Evolutionary conservation across 2,329 filamentous ascomycete genomes (phyloP).

Genomic region (Grosmannia serpens): DNA sequence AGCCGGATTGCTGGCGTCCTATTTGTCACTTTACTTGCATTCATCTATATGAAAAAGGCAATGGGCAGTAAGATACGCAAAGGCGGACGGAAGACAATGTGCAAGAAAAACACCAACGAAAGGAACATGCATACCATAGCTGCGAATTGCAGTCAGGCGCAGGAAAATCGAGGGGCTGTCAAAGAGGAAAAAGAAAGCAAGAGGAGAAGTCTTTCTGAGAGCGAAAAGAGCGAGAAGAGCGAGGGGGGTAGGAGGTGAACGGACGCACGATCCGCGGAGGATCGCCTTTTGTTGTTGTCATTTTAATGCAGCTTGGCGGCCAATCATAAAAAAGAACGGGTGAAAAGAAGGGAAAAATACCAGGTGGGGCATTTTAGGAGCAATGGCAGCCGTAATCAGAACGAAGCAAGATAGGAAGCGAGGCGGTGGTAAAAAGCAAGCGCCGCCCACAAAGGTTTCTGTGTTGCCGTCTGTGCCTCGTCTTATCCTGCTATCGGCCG

Average conservation of each 20-base stretch:
- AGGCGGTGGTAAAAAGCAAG: too few species aligned
- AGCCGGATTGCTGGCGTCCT: too few species aligned
- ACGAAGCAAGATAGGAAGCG: background rate
- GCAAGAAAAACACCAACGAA: background rate
- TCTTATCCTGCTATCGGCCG: background rate
- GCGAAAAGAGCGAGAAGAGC: constrained; percentile 9
- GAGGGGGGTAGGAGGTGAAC: constrained; percentile 11
- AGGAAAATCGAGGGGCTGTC: too few species aligned
- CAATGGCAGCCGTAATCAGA: background rate
- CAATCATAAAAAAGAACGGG: constrained; percentile 29
- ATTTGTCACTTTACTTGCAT: too few species aligned
- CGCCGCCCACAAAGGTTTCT: background rate
- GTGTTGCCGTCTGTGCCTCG: background rate
- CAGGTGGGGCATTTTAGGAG: background rate
- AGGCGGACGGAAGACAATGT: too few species aligned
- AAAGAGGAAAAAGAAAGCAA: constrained; percentile 5
- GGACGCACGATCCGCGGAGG: constrained; percentile 2
- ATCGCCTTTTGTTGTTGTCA: constrained; percentile 1
- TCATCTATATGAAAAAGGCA: too few species aligned
- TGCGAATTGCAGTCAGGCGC: too few species aligned
- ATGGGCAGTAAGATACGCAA: too few species aligned
- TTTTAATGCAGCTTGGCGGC: constrained; percentile 12
- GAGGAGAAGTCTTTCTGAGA: constrained; percentile 11
- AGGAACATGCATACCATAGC: too few species aligned
- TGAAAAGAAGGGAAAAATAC: background rate